These are phyloP conservation scores for Moringa oleifera DNA, from an alignment of 345 rosid species.

Conservation along the genomic window DNA sequence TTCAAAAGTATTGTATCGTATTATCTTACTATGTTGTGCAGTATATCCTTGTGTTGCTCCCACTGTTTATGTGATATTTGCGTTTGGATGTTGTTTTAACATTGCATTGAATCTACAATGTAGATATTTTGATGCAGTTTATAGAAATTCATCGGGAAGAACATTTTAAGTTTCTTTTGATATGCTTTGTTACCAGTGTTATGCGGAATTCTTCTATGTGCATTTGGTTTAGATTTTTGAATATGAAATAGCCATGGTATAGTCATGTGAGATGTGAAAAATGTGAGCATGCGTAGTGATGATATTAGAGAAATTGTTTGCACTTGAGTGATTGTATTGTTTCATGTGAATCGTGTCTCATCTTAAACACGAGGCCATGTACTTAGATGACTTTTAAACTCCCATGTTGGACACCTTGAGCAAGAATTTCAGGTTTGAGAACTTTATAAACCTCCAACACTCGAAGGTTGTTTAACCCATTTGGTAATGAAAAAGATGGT, in stretches of 20 bases:
- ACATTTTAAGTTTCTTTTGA: neutral
- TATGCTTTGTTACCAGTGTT: neutral
- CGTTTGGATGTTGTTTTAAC: neutral
- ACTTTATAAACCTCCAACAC: neutral
- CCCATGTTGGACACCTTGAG: neutral
- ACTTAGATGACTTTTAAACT: neutral
- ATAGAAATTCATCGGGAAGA: neutral
- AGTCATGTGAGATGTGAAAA: neutral
- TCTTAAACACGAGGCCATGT: neutral
- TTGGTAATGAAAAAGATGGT: neutral
- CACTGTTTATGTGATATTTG: no score
- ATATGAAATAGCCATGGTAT: neutral
- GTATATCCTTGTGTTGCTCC: no score
- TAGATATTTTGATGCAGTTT: neutral
- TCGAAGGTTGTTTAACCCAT: no score
- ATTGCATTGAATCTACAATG: neutral
- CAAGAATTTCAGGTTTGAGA: neutral
- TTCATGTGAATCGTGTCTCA: neutral
- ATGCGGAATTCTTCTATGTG: neutral
- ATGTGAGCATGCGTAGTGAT: no score
- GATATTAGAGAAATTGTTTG: no score
- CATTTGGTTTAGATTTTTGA: neutral
- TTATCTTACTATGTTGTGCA: no score
- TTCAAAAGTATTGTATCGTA: no score
- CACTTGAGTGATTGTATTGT: no score